These are phyloP conservation scores for Rosa multiflora DNA, from an alignment of 306 rosid genomes.

Conservation along the genomic window DNA sequence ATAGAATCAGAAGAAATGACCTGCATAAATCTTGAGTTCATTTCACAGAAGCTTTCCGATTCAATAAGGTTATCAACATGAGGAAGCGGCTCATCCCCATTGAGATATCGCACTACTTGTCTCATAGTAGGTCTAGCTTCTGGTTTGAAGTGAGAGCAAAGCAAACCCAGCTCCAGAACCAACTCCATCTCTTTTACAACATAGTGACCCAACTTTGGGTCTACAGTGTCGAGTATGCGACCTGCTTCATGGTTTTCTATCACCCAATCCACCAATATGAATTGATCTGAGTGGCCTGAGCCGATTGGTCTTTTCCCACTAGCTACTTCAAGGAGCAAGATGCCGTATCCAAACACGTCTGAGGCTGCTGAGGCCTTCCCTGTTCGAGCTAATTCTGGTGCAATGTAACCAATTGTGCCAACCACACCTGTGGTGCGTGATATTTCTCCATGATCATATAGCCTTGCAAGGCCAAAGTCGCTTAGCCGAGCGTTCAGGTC, in stretches of 20 bases:
- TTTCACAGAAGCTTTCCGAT: slow-evolving; percentile 17
- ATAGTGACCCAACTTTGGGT: slow-evolving; percentile 42
- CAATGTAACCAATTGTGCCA: slow-evolving; percentile 74
- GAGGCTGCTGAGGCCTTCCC: slow-evolving; percentile 51
- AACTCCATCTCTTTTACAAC: slow-evolving; percentile 50
- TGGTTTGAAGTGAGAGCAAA: slow-evolving; percentile 43
- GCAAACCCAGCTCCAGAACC: slow-evolving; percentile 58
- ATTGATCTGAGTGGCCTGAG: slow-evolving; percentile 27
- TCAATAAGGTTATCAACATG: slow-evolving; percentile 16
- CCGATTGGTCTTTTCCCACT: slow-evolving; percentile 53
- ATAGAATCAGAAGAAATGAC: slow-evolving; percentile 14
- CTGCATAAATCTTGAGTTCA: slow-evolving; percentile 29
- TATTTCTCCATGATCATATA: slow-evolving; percentile 47
- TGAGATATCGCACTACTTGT: slow-evolving; percentile 44
- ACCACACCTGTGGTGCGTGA: slow-evolving; percentile 73
- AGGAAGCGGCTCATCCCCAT: slow-evolving; percentile 53
- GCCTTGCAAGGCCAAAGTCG: slow-evolving; percentile 75
- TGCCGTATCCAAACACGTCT: slow-evolving; percentile 66
- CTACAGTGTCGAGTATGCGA: slow-evolving; percentile 37
- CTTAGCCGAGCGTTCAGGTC: slow-evolving; percentile 52
- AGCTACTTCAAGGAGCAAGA: slow-evolving; percentile 64
- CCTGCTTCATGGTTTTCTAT: slow-evolving; percentile 34
- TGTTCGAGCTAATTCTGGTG: slow-evolving; percentile 61
- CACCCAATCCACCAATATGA: slow-evolving; percentile 63
- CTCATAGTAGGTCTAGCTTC: slow-evolving; percentile 65